Percentiles rank a stretch among this genome's conserved stretches.
phyloP scores from a whole-genome alignment of 78 protist species.

The Anaeramoeba ignava region DNA sequence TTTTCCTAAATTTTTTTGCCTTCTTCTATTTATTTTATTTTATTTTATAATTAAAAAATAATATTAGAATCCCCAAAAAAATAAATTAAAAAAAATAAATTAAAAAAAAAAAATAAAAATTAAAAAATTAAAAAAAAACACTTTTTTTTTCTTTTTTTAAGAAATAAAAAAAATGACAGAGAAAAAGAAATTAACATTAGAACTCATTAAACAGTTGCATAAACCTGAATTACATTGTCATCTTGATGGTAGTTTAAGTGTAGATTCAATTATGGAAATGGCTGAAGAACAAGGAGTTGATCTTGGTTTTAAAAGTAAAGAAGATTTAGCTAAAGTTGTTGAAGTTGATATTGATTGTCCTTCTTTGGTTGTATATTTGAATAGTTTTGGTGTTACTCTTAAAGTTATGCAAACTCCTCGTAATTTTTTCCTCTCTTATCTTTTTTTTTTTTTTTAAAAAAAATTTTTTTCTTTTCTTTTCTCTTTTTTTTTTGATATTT shows the following conservation, averaged over 20 bases:
- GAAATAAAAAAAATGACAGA: conserved; percentile 1
- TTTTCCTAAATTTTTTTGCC: too few species aligned
- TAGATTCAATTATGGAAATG: conserved; percentile 4
- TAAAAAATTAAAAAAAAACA: too few species aligned
- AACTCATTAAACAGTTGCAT: conserved; percentile 4
- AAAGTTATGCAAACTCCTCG: conserved; percentile 19
- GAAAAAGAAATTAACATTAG: conserved; percentile 5
- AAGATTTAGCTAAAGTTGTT: conserved; percentile 25
- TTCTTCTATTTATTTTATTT: too few species aligned
- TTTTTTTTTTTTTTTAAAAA: neutral
- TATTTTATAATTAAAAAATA: too few species aligned
- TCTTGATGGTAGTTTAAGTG: conserved; percentile 37
- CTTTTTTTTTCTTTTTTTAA: too few species aligned
- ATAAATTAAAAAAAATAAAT: too few species aligned
- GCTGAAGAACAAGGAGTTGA: conserved; percentile 23
- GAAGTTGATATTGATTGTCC: conserved; percentile 21
- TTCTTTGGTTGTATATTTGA: conserved; percentile 25
- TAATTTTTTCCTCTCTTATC: neutral
- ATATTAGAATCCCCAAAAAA: too few species aligned
- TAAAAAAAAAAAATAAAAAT: too few species aligned
- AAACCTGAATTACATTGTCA: conserved; percentile 41
- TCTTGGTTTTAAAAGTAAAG: conserved; percentile 34
- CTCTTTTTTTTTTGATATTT: neutral
- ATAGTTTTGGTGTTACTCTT: conserved; percentile 21
- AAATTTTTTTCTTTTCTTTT: neutral